These are phyloP conservation scores for Ilex asprella DNA, from an alignment of 257 asterid species.

Conservation along the genomic window DNA sequence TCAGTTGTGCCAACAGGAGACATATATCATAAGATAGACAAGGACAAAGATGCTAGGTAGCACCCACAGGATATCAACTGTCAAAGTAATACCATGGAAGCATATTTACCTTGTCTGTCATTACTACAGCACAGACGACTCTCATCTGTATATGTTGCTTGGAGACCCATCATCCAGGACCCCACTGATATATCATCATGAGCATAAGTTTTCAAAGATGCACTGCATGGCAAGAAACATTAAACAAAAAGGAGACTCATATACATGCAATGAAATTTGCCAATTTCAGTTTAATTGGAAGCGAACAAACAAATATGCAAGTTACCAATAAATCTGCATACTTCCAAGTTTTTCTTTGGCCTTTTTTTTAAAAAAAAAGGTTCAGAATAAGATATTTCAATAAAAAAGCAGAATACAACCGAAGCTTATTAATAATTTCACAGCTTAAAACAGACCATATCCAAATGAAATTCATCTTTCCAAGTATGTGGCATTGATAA, in stretches of 20 bases:
- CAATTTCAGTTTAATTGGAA: neutral
- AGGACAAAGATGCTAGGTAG: too few species aligned
- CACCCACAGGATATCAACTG: neutral
- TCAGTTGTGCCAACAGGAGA: too few species aligned
- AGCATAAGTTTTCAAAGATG: slow-evolving; percentile 75
- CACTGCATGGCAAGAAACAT: slow-evolving; percentile 41
- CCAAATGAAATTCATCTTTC: neutral
- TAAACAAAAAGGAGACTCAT: neutral
- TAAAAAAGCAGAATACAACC: too few species aligned
- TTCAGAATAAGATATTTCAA: neutral
- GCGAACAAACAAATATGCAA: neutral
- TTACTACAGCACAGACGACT: slow-evolving; percentile 68
- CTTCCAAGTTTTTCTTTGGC: neutral
- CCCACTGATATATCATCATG: slow-evolving; percentile 79
- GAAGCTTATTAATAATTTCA: too few species aligned
- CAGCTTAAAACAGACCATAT: too few species aligned
- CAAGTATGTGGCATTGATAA: neutral
- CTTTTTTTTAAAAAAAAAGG: too few species aligned
- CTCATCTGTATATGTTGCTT: slow-evolving; percentile 76
- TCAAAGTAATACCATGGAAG: neutral
- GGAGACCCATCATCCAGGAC: slow-evolving; percentile 97
- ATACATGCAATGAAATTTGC: too few species aligned
- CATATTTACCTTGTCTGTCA: slow-evolving; percentile 52
- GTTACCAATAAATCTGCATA: neutral
- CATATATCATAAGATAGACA: neutral